Base-by-base conservation (phyloP, 192 early-diverging fungal genomes). In the Umbelopsis sp. region DNA sequence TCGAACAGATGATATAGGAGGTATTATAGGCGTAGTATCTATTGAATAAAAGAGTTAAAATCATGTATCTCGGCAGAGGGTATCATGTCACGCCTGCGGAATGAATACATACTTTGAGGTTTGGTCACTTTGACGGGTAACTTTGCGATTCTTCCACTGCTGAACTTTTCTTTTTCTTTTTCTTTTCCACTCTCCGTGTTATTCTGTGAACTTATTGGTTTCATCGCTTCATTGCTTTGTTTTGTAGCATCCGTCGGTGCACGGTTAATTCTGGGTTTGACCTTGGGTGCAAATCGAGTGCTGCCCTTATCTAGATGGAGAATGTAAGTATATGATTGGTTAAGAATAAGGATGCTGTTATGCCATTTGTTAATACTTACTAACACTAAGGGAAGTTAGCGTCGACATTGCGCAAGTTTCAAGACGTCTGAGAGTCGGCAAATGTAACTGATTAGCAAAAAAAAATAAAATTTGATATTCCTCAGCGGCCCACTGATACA, bases 301-400 rank as follows among this genome's bases (percentile, higher is more conserved):
- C 22, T 70, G 5, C 68, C 47, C 34, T 70, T 70, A 14, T 70
- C 68, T 70, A 45, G 25, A n/a, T 34, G 47, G 10, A 34, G 38
- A 25, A 25, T 7, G 47, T 53, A 29, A 50, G 52, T 17, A 31
- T 16, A 1, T 26, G 5, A 26, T 20, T 29, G 0, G 10, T 1
- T 45, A n/a, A 21, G 8, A 4, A 29, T 21, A 21, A 17, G 14
- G 24, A 2, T 16, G 9, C 11, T 22, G 4, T 24, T 10, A 20
- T 20, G 3, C 21, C 16, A 16, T 2, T 16, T 49, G 29, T 8
- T 25, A 45, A 50, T 50, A 70, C 68, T 70, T 38, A 70, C 68
- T 70, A 53, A 70, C 68, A 50, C 44, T 70, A 12, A 70, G 47
- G 17, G 68, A 70, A n/a, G 68, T 70, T 21, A 70, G 49, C n/a